phyloP scores from a whole-genome alignment of 2,329 filamentous ascomycete genomes.

The Dothistroma pini region DNA sequence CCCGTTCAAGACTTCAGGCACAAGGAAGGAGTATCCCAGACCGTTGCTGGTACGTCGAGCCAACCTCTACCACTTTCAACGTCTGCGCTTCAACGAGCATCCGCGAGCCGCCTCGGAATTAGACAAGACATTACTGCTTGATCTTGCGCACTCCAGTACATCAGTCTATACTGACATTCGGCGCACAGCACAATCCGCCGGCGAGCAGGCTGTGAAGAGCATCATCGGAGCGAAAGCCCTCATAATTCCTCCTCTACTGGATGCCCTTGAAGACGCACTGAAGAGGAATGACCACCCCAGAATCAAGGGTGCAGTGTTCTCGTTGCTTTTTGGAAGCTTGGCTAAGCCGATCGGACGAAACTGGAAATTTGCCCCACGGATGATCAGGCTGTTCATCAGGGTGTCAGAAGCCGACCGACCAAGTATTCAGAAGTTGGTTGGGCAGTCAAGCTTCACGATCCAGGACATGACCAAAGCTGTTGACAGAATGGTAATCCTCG shows the following conservation, averaged over 20 bases:
- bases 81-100: constrained; percentile 89
- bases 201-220: constrained; percentile 89
- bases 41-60: constrained; percentile 89
- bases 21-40: constrained; percentile 88
- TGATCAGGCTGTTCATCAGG: constrained; percentile 85
- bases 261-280: constrained; percentile 73
- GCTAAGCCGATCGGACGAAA: constrained; percentile 84
- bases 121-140: constrained; percentile 77
- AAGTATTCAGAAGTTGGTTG: constrained; percentile 86
- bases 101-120: constrained; percentile 85
- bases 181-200: constrained; percentile 85
- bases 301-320: constrained; percentile 93
- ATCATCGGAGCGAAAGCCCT: constrained; percentile 83
- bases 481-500: constrained; percentile 79
- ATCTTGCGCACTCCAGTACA: constrained; percentile 84
- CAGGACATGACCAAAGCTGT: constrained; percentile 89
- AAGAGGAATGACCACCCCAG: constrained; percentile 77
- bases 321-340: constrained; percentile 81
- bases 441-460: constrained; percentile 75
- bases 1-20: constrained; percentile 89
- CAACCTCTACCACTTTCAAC: constrained; percentile 89
- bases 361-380: constrained; percentile 90
- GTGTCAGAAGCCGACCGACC: constrained; percentile 88
- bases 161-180: constrained; percentile 94
- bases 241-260: constrained; percentile 83